phyloP scores from a whole-genome alignment of 108 stramenopile genomes.

The Cyclotella distinguenda region DNA sequence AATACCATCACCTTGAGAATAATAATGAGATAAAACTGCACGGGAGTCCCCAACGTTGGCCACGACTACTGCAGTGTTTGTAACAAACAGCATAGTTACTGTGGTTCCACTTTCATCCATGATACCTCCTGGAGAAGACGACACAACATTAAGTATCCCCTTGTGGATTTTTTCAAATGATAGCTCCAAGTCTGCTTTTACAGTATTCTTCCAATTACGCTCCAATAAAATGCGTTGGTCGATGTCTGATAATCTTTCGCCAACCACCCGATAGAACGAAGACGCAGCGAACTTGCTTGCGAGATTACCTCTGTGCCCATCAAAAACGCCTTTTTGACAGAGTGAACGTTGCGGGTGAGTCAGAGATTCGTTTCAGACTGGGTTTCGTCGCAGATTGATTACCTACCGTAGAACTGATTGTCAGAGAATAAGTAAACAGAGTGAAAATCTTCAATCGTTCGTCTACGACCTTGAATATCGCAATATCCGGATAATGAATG shows the following conservation, averaged over 20 bases:
- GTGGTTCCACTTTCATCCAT: constrained; percentile 85
- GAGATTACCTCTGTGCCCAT: constrained; percentile 67
- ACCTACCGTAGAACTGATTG: constrained; percentile 77
- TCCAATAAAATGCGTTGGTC: constrained; percentile 10
- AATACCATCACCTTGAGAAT: constrained; percentile 20
- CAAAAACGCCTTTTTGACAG: constrained; percentile 25
- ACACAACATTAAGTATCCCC: constrained; percentile 55
- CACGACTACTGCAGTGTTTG: constrained; percentile 62
- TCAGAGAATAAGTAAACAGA: constrained; percentile 66
- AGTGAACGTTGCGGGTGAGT: background rate
- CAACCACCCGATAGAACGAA: constrained; percentile 49
- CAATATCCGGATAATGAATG: constrained; percentile 81
- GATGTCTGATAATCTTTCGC: constrained; percentile 36
- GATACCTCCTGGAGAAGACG: constrained; percentile 40
- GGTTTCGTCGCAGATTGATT: no score
- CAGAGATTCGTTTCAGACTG: no score
- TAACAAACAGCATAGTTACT: constrained; percentile 71
- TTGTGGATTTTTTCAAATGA: constrained; percentile 68
- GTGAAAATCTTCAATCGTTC: constrained; percentile 93
- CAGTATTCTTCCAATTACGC: constrained; percentile 48
- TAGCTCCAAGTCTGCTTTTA: constrained; percentile 38
- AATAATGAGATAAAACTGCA: constrained; percentile 67
- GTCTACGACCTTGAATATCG: constrained; percentile 79
- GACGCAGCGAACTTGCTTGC: constrained; percentile 80
- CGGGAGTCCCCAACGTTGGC: constrained; percentile 93